phyloP scores from a whole-genome alignment of 805 yeast genomes.

The Schizosaccharomyces pombe region DNA sequence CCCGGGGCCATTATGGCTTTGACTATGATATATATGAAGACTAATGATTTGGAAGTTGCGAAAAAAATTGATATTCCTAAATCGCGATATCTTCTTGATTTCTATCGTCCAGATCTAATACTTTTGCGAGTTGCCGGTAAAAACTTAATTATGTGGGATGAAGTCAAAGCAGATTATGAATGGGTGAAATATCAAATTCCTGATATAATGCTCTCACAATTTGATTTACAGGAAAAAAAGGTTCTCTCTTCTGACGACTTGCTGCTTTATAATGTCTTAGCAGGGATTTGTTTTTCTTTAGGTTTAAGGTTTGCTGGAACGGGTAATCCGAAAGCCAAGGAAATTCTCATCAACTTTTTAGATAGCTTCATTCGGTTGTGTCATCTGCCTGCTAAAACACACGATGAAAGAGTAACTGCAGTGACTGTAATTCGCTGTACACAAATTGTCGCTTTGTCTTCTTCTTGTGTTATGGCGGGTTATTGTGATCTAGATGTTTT shows the following conservation, averaged over 20 bases:
- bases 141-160: conserved; percentile 51
- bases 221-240: conserved; percentile 6
- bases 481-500: conserved; percentile 67
- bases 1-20: conserved; percentile 37
- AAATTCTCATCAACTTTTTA: conserved; percentile 29
- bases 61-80: conserved; percentile 34
- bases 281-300: conserved; percentile 53
- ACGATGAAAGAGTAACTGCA: conserved; percentile 22
- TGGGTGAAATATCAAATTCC: conserved; percentile 48
- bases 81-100: conserved; percentile 30
- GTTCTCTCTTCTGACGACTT: conserved; percentile 35
- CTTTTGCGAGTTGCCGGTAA: conserved; percentile 39
- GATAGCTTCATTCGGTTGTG: conserved; percentile 28
- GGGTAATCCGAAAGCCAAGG: conserved; percentile 28
- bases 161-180: conserved; percentile 22
- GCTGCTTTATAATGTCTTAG: conserved; percentile 37
- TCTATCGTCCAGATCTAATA: conserved; percentile 57
- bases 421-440: conserved; percentile 32
- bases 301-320: conserved; percentile 61
- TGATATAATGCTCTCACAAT: conserved; percentile 14
- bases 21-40: conserved; percentile 46
- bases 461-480: conserved; percentile 66
- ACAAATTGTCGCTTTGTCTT: conserved; percentile 36
- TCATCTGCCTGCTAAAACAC: conserved; percentile 21
- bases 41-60: conserved; percentile 38